Evolutionary conservation across 306 rosid species (phyloP), one percentile per base, ranked within the genome.

Genomic region (Castanea mollissima): DNA sequence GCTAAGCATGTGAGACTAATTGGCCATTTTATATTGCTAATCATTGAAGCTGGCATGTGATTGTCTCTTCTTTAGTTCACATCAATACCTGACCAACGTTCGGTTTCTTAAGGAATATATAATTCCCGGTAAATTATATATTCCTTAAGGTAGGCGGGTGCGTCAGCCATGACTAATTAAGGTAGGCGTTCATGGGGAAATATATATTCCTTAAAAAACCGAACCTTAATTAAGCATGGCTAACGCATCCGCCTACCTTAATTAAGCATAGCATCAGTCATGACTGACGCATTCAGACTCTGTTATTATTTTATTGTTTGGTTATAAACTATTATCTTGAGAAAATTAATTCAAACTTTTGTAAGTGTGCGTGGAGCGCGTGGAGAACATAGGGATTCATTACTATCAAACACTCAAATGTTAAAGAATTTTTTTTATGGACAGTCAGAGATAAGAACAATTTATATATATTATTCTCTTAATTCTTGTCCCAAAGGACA

Each of bases 311-410:
- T 19, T 34, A 9, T 35, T 41, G 18, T 8, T 18, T 44, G 7
- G 21, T 35, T 68, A 31, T 7, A 41, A 41, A 7, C 46, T 8
- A 41, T 41, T 41, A 7, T 44, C 32, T 38, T 58, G 35, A 41
- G 31, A 31, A 41, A 10, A 73, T 74, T 23, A 80, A 54, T 6
- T 6, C 6, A 56, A 41, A 64, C 5, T 64, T 70, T 31, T 54
- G 71, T 62, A 69, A 74, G 20, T 76, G 83, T 80, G 55, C 21
- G 55, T 70, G 74, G 56, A 70, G 5, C 23, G 41, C 27, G 5
- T 11, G 55, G 99, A 95, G 71, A 95, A 95, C 62, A 55, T 95
- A 12, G 99, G 98, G 68, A 85, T 91, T 83, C 98, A 95, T 88
- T 95, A 92, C 89, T 84, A 91, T 82, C 91, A 88, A 25, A 95